A percentile compares a stretch with the other conserved stretches of the same genome.
These are phyloP conservation scores for Chionographis japonica DNA, from an alignment of 106 monocot genomes.

Conservation along the genomic window DNA sequence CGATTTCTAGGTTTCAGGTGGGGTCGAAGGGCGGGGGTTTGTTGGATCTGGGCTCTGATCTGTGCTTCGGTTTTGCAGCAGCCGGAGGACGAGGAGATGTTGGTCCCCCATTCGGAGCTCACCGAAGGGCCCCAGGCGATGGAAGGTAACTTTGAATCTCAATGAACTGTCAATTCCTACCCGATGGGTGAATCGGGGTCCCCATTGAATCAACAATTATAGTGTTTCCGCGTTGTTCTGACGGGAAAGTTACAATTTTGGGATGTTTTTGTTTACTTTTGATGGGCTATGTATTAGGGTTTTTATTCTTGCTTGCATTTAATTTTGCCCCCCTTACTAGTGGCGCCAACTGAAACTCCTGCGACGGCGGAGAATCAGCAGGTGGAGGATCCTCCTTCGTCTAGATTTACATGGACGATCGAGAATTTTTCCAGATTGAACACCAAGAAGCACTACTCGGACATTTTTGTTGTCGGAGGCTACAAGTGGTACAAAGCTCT, in stretches of 20 bases:
- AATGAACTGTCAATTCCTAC: neutral
- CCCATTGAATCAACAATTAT: neutral
- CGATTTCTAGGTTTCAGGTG: neutral
- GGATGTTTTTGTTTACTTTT: neutral
- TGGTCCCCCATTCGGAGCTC: conserved; percentile 58
- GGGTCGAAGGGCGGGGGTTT: neutral
- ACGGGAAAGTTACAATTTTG: neutral
- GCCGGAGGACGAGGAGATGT: conserved; percentile 71
- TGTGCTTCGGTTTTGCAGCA: conserved; percentile 19
- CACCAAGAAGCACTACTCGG: conserved; percentile 88
- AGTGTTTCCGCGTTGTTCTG: neutral
- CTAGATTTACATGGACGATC: conserved; percentile 88
- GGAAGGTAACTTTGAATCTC: conserved; percentile 24
- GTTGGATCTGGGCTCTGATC: conserved; percentile 13
- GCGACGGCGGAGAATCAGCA: conserved; percentile 69
- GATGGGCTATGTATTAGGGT: neutral
- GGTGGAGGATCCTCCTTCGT: conserved; percentile 71
- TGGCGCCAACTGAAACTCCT: conserved; percentile 45
- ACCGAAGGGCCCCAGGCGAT: conserved; percentile 41
- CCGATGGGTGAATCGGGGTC: neutral
- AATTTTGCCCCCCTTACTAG: conserved; percentile 13
- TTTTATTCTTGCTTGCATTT: conserved; percentile 6
- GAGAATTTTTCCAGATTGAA: conserved; percentile 90
- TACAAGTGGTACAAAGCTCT: conserved; percentile 69
- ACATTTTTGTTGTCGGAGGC: conserved; percentile 70